A percentile compares a stretch with the other conserved stretches of the same genome.
Evolutionary conservation across 371 early-diverging fungal species (phyloP).

Genomic region (Circinella minor): DNA sequence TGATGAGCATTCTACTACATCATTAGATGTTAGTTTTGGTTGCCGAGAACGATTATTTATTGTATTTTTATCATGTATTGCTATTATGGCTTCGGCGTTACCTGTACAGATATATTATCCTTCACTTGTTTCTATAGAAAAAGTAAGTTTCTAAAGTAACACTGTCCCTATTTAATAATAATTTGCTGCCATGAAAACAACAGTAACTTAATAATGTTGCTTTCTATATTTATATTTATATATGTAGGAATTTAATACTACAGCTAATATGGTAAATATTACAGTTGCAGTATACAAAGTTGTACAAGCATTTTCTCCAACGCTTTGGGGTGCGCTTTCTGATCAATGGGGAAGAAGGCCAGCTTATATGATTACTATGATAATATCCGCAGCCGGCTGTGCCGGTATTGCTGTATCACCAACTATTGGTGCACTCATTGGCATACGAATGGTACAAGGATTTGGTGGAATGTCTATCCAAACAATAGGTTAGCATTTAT

Average conservation of each 20-base stretch:
- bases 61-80: neutral
- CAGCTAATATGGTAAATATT: conserved; percentile 18
- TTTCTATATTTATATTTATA: neutral
- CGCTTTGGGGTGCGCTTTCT: conserved; percentile 30
- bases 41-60: neutral
- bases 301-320: conserved; percentile 26
- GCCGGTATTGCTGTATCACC: conserved; percentile 58
- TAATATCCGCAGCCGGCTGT: conserved; percentile 59
- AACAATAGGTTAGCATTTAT: conserved; percentile 45
- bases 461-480: conserved; percentile 63
- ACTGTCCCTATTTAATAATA: neutral
- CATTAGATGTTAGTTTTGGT: neutral
- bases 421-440: conserved; percentile 51
- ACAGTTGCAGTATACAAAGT: conserved; percentile 23
- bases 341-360: conserved; percentile 29
- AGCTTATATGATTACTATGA: conserved; percentile 48
- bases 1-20: neutral
- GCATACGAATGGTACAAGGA: conserved; percentile 62
- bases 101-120: conserved; percentile 31
- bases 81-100: conserved; percentile 16
- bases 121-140: conserved; percentile 23
- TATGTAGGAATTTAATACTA: conserved; percentile 23
- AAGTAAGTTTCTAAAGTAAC: conserved; percentile 13
- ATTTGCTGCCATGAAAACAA: no score
- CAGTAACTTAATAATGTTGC: no score